phyloP scores from a whole-genome alignment of 768 basidiomycete species.

The Antrodiella citrinella region DNA sequence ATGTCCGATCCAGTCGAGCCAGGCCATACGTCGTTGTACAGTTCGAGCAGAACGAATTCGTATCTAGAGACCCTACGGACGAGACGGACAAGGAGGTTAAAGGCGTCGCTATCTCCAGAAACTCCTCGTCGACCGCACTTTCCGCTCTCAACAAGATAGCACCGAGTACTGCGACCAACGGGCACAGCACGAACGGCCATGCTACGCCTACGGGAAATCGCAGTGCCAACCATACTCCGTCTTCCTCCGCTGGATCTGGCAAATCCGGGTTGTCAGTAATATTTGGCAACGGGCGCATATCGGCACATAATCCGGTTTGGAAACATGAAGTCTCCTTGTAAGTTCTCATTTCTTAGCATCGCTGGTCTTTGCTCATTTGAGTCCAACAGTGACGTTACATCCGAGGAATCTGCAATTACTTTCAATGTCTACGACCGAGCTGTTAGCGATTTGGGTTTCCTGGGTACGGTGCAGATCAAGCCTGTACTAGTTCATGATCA shows the following conservation, averaged over 20 bases:
- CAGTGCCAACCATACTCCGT: slow-evolving; percentile 17
- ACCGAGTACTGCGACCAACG: neutral
- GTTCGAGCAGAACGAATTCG: slow-evolving; percentile 99
- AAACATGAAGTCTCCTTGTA: slow-evolving; percentile 99
- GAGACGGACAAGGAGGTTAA: slow-evolving; percentile 86
- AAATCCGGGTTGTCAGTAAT: slow-evolving; percentile 26
- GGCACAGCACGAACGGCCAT: neutral
- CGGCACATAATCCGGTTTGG: slow-evolving; percentile 91
- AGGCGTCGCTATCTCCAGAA: slow-evolving; percentile 60
- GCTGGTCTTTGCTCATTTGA: slow-evolving; percentile 1
- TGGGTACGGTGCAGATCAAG: slow-evolving; percentile 88
- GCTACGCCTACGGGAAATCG: slow-evolving; percentile 5
- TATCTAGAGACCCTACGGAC: slow-evolving; percentile 81
- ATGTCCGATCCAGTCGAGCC: slow-evolving; percentile 54
- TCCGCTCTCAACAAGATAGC: slow-evolving; percentile 56
- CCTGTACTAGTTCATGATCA: slow-evolving; percentile 88
- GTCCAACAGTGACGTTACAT: slow-evolving; percentile 79
- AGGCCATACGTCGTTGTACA: slow-evolving; percentile 93
- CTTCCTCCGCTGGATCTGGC: slow-evolving; percentile 20
- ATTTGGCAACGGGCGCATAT: slow-evolving; percentile 45
- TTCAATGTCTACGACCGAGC: slow-evolving; percentile 89
- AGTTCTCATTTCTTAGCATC: slow-evolving; percentile 27
- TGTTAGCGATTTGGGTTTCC: slow-evolving; percentile 77
- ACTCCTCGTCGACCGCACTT: slow-evolving; percentile 55
- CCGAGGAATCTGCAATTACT: slow-evolving; percentile 72